Evolutionary conservation across 208 protist genomes (phyloP).

Genomic region (Leishmania braziliensis): DNA sequence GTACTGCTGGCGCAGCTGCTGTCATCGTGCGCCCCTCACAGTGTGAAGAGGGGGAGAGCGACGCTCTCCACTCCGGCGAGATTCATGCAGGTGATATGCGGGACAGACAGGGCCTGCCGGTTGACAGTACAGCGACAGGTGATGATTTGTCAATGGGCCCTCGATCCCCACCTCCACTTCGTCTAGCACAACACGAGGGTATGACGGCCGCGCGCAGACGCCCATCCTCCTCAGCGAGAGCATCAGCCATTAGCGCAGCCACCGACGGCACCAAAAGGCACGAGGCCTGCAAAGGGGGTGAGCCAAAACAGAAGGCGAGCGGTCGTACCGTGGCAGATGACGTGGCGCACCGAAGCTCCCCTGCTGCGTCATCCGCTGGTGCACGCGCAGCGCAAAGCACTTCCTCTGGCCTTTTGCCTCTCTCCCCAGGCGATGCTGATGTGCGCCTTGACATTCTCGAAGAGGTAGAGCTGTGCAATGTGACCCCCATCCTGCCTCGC

Average conservation of each 20-base stretch:
- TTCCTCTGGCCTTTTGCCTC: not conserved
- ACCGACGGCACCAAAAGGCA: not conserved
- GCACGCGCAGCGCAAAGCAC: not conserved
- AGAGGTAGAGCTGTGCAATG: slow-evolving; percentile 65
- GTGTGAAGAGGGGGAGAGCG: not conserved
- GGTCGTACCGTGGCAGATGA: not conserved
- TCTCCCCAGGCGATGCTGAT: slow-evolving; percentile 25
- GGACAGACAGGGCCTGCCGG: not conserved
- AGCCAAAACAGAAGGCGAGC: not conserved
- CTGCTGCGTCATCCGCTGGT: not conserved
- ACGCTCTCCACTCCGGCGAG: not conserved
- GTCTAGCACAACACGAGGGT: slow-evolving; percentile 13
- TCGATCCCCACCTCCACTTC: not conserved
- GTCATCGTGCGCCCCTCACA: not conserved
- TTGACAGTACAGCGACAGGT: not conserved
- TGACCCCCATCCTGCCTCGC: slow-evolving; percentile 59
- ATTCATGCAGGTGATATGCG: too few species aligned
- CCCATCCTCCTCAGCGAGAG: not conserved
- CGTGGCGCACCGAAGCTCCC: not conserved
- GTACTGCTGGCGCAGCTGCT: slow-evolving; percentile 36
- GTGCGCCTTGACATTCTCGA: slow-evolving; percentile 55
- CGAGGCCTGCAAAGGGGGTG: too few species aligned
- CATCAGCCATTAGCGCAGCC: not conserved
- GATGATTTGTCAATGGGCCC: not conserved
- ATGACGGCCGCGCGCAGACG: not conserved